Evolutionary conservation across 1,139 yeast genomes (phyloP).

Genomic region (Debaryomyces subglobosus): DNA sequence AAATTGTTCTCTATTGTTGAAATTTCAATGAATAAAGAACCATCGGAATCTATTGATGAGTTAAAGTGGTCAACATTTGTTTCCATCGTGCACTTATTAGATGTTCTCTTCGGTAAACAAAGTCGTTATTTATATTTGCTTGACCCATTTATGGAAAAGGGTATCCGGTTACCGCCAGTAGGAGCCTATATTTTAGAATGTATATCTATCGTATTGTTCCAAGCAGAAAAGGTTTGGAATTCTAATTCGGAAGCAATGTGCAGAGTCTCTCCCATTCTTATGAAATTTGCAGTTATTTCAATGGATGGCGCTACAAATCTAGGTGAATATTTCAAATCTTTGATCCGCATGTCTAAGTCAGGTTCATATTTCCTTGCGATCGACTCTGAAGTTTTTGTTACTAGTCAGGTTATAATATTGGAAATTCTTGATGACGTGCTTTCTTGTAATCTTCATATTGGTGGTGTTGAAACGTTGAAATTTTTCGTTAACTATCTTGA

Average conservation of each 20-base stretch:
- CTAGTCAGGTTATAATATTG: conserved; percentile 62
- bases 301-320: conserved; percentile 22
- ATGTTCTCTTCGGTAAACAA: conserved; percentile 66
- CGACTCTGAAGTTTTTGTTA: conserved; percentile 49
- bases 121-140: conserved; percentile 62
- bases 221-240: conserved; percentile 61
- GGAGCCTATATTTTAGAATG: conserved; percentile 55
- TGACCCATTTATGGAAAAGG: conserved; percentile 46
- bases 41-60: conserved; percentile 1
- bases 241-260: conserved; percentile 66
- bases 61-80: conserved; percentile 49
- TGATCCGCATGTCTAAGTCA: conserved; percentile 38
- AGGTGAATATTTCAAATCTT: conserved; percentile 36
- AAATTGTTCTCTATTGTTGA: conserved; percentile 48
- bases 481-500: conserved; percentile 49
- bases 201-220: conserved; percentile 49
- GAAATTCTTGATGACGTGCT: conserved; percentile 61
- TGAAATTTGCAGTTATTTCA: conserved; percentile 43
- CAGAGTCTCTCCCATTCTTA: conserved; percentile 55
- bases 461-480: conserved; percentile 40
- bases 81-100: conserved; percentile 61
- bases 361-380: conserved; percentile 52
- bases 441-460: conserved; percentile 42
- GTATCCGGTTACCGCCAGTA: conserved; percentile 45
- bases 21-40: conserved; percentile 23